phyloP scores from a whole-genome alignment of 1,284 basidiomycete genomes.

The Leucoagaricus sp. region DNA sequence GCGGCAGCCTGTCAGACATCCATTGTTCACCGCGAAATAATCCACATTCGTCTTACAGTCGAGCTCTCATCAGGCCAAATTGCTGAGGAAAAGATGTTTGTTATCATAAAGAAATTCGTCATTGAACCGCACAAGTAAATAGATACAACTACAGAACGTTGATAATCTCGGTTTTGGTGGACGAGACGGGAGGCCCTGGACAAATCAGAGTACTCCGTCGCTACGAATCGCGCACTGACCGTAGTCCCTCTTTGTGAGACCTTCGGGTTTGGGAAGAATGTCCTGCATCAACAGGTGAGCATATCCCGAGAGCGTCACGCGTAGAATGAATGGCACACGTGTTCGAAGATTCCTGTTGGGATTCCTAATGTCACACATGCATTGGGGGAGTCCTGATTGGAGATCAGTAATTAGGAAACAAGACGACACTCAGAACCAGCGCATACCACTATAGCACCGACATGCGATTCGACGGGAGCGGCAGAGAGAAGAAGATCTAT shows the following conservation, averaged over 20 bases:
- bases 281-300: no score
- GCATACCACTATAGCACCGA: constrained; percentile 71
- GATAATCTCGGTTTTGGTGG: no score
- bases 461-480: constrained; percentile 75
- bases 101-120: no score
- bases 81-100: no score
- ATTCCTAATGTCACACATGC: constrained; percentile 75
- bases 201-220: constrained; percentile 52
- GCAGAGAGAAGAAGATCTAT: constrained; percentile 72
- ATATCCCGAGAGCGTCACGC: no score
- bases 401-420: not conserved
- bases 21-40: no score
- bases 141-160: no score
- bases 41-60: no score
- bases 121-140: no score
- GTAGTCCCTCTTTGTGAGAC: constrained; percentile 55
- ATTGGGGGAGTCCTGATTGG: constrained; percentile 66
- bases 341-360: constrained; percentile 73
- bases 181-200: not conserved
- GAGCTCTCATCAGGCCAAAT: no score
- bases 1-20: no score
- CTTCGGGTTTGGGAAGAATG: constrained; percentile 64
- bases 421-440: not conserved
- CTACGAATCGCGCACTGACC: constrained; percentile 69
- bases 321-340: no score